A percentile compares a stretch with the other conserved stretches of the same genome.
These are phyloP conservation scores for Juglanconis oblonga DNA, from an alignment of 2,329 filamentous ascomycete genomes.

Conservation along the genomic window DNA sequence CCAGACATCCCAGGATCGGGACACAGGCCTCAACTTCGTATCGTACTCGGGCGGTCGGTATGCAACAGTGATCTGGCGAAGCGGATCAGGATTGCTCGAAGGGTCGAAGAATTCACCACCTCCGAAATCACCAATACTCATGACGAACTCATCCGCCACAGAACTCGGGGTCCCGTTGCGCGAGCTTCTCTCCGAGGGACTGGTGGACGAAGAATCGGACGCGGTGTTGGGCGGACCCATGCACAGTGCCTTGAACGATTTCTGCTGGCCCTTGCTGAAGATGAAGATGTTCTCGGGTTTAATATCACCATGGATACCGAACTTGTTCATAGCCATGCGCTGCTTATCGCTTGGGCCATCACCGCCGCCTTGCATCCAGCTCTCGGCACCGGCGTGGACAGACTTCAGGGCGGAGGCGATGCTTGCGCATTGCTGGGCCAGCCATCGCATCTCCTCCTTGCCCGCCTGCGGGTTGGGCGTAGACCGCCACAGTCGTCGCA, in stretches of 20 bases:
- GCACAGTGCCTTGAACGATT: slow-evolving; percentile 10
- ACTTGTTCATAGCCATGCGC: slow-evolving; percentile 17
- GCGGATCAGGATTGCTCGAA: slow-evolving; percentile 15
- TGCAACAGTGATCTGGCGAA: slow-evolving; percentile 16
- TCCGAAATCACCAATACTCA: slow-evolving; percentile 19
- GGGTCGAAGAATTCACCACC: slow-evolving; percentile 19
- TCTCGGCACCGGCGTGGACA: slow-evolving; percentile 19
- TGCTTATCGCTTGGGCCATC: slow-evolving; percentile 14
- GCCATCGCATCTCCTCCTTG: slow-evolving; percentile 18
- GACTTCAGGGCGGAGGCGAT: slow-evolving; percentile 18
- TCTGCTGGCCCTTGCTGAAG: slow-evolving; percentile 17
- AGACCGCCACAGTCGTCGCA: slow-evolving; percentile 17
- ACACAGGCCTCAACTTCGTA: slow-evolving; percentile 19
- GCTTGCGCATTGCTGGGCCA: slow-evolving; percentile 17
- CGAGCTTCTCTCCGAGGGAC: slow-evolving; percentile 4
- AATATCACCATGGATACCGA: slow-evolving; percentile 20
- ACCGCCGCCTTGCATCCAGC: slow-evolving; percentile 12
- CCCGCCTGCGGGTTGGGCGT: slow-evolving; percentile 17
- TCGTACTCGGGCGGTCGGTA: slow-evolving; percentile 19
- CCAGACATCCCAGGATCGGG: slow-evolving; percentile 25
- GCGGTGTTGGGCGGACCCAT: slow-evolving; percentile 13
- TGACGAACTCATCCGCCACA: slow-evolving; percentile 8
- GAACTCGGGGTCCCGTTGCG: slow-evolving; percentile 11
- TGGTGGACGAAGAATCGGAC: neutral
- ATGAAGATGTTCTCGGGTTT: slow-evolving; percentile 20